Evolutionary conservation across 179 eudicot species (phyloP), one percentile per base, ranked within the genome.

Genomic region (Gypsophila paniculata): DNA sequence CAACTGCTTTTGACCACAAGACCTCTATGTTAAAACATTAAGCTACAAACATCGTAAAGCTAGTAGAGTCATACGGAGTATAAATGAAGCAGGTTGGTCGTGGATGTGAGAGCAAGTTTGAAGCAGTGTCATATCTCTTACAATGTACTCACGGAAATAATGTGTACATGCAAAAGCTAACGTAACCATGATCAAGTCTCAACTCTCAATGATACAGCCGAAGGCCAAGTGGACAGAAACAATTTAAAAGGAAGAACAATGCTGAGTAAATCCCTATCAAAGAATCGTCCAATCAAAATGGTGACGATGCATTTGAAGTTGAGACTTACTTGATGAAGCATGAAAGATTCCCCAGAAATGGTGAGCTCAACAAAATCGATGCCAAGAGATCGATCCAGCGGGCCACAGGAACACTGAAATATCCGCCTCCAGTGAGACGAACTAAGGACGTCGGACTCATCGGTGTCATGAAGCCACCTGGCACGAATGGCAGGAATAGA

Each of bases 301-400:
- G 22, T 6, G 22, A 54, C n/a, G 9, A 19, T 54, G 59, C 59
- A 29, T 1, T 14, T 22, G 14, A 32, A 15, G 66, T n/a, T 67
- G 51, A 58, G 68, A 83, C 85, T 85, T 84, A 93, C 98, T 84
- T 93, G 98, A 85, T 93, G 98, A 80, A 91, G 77, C 98, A 93
- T 93, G 86, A 93, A 93, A 59, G 98, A 93, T 76, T 93, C 98
- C 51, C 98, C 98, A 70, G 82, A 86, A 55, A 93, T 89, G 62
- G 97, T 87, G 48, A 93, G 70, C 76, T 93, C 98, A 7, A 93
- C 77, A 66, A 77, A 91, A 53, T 59, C 77, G 71, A 71, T 70
- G 8, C 90, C 93, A 73, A 44, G 81, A 39, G 87, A 79, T 57
- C 42, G 79, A 74, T 89, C 91, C 84, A 87, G 80, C 51, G 81